These are phyloP conservation scores for Fusarium hostae DNA, from an alignment of 2,329 filamentous ascomycete species.

Conservation along the genomic window DNA sequence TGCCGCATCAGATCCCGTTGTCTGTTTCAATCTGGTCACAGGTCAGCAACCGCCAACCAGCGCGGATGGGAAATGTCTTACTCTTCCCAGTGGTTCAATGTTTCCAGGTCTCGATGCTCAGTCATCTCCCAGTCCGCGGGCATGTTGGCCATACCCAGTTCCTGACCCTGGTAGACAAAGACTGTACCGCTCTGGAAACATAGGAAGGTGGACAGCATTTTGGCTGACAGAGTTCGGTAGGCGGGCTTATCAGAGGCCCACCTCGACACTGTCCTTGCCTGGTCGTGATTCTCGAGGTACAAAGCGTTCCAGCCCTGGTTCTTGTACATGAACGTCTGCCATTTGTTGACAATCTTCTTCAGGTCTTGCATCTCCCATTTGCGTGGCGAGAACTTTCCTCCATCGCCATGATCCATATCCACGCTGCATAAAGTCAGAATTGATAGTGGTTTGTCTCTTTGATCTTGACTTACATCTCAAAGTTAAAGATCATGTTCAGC, in stretches of 20 bases:
- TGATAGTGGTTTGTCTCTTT: accelerated
- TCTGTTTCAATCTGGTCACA: conserved; percentile 3
- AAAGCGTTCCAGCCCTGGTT: conserved; percentile 66
- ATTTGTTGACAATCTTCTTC: conserved; percentile 50
- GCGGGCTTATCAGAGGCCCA: conserved; percentile 44
- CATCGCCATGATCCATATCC: conserved; percentile 64
- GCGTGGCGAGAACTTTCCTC: conserved; percentile 28
- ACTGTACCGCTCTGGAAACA: conserved; percentile 57
- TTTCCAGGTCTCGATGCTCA: conserved; percentile 52
- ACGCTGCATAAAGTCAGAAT: conserved; percentile 49
- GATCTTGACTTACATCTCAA: conserved; percentile 55
- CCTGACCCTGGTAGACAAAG: conserved; percentile 70
- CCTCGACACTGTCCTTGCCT: conserved; percentile 66
- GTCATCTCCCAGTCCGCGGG: conserved; percentile 60
- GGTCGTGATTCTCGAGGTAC: conserved; percentile 74
- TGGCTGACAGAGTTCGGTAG: conserved; percentile 55
- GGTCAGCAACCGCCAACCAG: background rate
- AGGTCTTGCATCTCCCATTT: conserved; percentile 33
- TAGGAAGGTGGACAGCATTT: conserved; percentile 62
- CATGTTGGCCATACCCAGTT: conserved; percentile 68
- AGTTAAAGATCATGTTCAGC: conserved; percentile 73
- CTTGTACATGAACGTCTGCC: conserved; percentile 56
- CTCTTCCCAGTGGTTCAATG: conserved; percentile 34
- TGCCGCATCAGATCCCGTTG: background rate
- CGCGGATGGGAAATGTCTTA: background rate